phyloP scores from a whole-genome alignment of 139 green algal genomes.

The Coccomyxa sp. region DNA sequence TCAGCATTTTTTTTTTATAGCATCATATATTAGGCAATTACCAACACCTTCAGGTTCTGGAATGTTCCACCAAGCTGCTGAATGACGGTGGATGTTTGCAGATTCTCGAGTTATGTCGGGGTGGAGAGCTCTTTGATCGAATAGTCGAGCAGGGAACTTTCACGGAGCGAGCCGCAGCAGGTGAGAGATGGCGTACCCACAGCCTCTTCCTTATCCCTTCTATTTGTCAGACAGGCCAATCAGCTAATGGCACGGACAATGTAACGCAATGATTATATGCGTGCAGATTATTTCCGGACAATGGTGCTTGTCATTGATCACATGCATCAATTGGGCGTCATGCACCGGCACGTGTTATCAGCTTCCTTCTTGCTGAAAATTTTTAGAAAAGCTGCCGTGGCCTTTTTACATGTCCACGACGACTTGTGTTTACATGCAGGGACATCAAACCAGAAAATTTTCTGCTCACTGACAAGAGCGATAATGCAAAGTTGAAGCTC shows the following conservation, averaged over 20 bases:
- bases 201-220: background rate
- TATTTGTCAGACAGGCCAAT: background rate
- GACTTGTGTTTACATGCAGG: background rate
- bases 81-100: background rate
- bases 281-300: constrained; percentile 51
- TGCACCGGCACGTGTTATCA: constrained; percentile 26
- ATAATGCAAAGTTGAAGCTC: constrained; percentile 47
- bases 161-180: constrained; percentile 36
- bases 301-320: constrained; percentile 64
- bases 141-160: constrained; percentile 44
- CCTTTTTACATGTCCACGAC: background rate
- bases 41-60: background rate
- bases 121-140: constrained; percentile 78
- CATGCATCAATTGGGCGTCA: constrained; percentile 62
- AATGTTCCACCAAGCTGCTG: background rate
- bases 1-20: background rate
- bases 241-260: background rate
- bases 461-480: constrained; percentile 43
- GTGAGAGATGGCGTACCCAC: background rate
- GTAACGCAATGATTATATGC: background rate
- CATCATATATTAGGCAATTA: background rate
- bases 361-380: background rate
- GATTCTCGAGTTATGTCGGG: constrained; percentile 49
- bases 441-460: constrained; percentile 87
- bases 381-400: background rate